These are phyloP conservation scores for Neopestalotiopsis sp. DNA, from an alignment of 2,329 filamentous ascomycete genomes.

Conservation along the genomic window DNA sequence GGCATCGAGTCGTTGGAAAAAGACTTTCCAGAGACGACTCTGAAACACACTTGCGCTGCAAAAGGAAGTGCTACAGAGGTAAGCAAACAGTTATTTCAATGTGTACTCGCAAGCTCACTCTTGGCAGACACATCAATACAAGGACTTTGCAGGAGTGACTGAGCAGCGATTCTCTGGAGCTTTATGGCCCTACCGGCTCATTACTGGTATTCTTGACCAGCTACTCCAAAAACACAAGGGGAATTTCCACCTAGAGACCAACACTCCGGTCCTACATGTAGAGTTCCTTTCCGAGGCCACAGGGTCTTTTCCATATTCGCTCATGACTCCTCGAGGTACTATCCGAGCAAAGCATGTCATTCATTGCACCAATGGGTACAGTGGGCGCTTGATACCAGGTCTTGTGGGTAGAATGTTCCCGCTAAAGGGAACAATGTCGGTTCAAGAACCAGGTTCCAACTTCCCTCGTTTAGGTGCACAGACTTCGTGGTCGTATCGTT, in stretches of 20 bases:
- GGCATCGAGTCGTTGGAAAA: too few relatives aligned
- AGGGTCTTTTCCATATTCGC: neutral
- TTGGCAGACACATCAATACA: neutral
- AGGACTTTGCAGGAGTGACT: slow-evolving; percentile 43
- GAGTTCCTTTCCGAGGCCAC: neutral
- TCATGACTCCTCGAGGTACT: neutral
- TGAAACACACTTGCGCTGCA: too few relatives aligned
- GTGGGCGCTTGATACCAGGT: neutral
- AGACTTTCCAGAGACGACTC: too few relatives aligned
- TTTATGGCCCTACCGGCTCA: slow-evolving; percentile 54
- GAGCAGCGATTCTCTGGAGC: too few relatives aligned
- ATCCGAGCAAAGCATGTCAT: neutral
- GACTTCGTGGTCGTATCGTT: too few relatives aligned
- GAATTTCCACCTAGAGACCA: slow-evolving; percentile 42
- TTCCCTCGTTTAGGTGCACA: neutral
- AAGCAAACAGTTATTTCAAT: too few relatives aligned
- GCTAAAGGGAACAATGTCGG: neutral
- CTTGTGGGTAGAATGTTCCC: neutral
- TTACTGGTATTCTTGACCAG: slow-evolving; percentile 47
- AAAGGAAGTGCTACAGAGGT: too few relatives aligned
- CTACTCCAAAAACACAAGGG: slow-evolving; percentile 40
- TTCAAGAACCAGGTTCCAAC: neutral
- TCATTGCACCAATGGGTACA: neutral
- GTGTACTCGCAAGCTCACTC: neutral
- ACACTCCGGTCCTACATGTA: slow-evolving; percentile 36